These are phyloP conservation scores for Papiliotrema laurentii DNA, from an alignment of 1,284 basidiomycete species.

Conservation along the genomic window DNA sequence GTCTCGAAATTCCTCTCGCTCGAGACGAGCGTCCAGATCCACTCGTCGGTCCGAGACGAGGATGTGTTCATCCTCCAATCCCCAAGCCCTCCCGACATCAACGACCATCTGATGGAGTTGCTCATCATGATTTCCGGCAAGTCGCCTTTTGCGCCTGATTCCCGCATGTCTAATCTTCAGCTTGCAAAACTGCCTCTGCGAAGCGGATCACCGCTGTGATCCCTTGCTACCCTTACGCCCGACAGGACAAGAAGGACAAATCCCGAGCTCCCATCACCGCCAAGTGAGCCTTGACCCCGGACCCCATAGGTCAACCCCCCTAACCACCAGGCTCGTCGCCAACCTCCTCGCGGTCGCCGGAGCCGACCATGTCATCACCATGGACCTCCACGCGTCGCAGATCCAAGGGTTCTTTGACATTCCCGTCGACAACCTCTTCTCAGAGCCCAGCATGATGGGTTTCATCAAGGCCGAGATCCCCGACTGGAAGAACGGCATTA, in stretches of 20 bases:
- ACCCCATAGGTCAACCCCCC: not conserved
- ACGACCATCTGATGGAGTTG: constrained; percentile 54
- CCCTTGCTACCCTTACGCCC: constrained; percentile 93
- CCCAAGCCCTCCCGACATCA: constrained; percentile 47
- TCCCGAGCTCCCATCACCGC: constrained; percentile 94
- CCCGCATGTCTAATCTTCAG: constrained; percentile 51
- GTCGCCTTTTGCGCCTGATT: constrained; percentile 2
- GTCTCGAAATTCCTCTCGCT: constrained; percentile 96
- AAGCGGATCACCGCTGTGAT: constrained; percentile 97
- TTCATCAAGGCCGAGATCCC: constrained; percentile 86
- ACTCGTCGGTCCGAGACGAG: constrained; percentile 93
- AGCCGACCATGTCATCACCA: constrained; percentile 97
- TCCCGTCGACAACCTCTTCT: constrained; percentile 94
- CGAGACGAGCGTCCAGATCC: constrained; percentile 87
- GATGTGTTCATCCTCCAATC: constrained; percentile 93
- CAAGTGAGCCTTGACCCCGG: constrained; percentile 53
- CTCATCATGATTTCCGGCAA: constrained; percentile 52
- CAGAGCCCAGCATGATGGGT: constrained; percentile 77
- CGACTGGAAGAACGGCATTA: constrained; percentile 82
- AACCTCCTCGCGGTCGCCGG: constrained; percentile 97
- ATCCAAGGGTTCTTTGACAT: constrained; percentile 99
- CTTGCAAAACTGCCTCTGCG: constrained; percentile 95
- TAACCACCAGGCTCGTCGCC: constrained; percentile 60
- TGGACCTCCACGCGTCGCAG: constrained; percentile 97
- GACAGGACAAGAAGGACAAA: constrained; percentile 99